Base-by-base conservation (phyloP, 2,329 filamentous ascomycete species). In the Onygenales sp. region DNA sequence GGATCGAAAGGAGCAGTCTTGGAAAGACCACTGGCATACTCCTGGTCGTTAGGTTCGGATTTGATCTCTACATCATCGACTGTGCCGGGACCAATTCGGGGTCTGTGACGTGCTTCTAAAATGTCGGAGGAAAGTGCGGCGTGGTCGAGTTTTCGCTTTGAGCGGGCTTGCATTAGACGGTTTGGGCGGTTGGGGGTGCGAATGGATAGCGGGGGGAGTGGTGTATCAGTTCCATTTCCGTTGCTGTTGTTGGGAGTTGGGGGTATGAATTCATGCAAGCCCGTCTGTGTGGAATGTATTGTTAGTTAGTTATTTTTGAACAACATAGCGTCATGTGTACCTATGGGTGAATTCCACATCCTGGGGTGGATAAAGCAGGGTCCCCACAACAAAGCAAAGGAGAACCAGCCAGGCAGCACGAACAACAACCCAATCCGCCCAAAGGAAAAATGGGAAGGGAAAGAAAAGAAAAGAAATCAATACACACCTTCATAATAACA, bases 121-220 rank as follows among this genome's bases (percentile, higher is more conserved):
- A 71, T 74, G 55, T 74, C 71, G 2, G 69, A 68, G 21, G 21
- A 27, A 27, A 27, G 3, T 1, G 21, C 21, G 33, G 74, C 65
- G 58, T 75, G 72, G 39, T 68, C 65, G 13, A 68, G 64, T 54
- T 75, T 76, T 27, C 74, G 68, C 58, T 76, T 76, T 14, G 47
- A 14, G 8, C 11, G 47, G 14, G 11, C 13, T 6, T 49, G 36
- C 6, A 32, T 8, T 14, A 66, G 59, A 27, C 21, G 55, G 37
- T 39, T 58, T 52, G 62, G 56, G 21, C 58, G 53, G 36, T 52
- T 52, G 31, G 49, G 52, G 17, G 44, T 51, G 6, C 54, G 57
- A 27, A 44, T 52, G 1, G 52, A 58, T 42, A 21, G 53, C 4
- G 34, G 21, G 4, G 39, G 36, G 3, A 27, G 47, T 48, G 51